Evolutionary conservation across 2,329 filamentous ascomycete genomes (phyloP).

Genomic region (Venturia nashicola): DNA sequence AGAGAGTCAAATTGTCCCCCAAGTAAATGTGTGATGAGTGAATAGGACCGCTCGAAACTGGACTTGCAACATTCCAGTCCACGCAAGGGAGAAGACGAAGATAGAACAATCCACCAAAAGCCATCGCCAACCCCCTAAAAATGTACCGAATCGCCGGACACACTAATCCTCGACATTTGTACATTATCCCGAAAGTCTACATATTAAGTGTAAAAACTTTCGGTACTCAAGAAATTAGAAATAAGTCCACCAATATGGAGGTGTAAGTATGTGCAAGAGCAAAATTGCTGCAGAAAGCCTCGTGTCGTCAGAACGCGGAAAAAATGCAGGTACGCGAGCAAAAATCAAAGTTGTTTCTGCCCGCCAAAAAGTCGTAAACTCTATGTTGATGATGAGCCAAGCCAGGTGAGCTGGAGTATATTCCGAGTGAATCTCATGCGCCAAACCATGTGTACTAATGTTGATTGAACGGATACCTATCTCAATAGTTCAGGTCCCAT

Average conservation of each 20-base stretch:
- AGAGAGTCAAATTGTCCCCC: background rate
- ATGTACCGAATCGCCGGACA: background rate
- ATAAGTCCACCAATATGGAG: background rate
- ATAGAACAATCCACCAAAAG: background rate
- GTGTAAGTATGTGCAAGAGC: background rate
- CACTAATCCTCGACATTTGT: background rate
- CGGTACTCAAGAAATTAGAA: slow-evolving; percentile 1
- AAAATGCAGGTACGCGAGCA: background rate
- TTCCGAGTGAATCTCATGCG: background rate
- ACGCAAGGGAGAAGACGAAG: background rate
- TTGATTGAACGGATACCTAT: background rate
- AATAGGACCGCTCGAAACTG: background rate
- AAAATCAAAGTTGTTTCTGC: background rate
- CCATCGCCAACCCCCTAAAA: background rate
- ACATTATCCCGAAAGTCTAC: background rate
- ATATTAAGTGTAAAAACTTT: background rate
- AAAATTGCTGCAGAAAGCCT: background rate
- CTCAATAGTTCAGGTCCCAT: slow-evolving; percentile 29
- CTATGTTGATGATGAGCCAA: background rate
- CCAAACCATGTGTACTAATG: background rate
- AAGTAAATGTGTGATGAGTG: background rate
- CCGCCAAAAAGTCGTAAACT: background rate
- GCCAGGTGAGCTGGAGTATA: background rate
- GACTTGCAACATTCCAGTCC: background rate
- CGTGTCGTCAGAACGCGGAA: background rate